A percentile compares a stretch with the other conserved stretches of the same genome.
Conservation (phyloP, 1,284 basidiomycete species). For the Cutaneotrichosporon curvatum region DNA sequence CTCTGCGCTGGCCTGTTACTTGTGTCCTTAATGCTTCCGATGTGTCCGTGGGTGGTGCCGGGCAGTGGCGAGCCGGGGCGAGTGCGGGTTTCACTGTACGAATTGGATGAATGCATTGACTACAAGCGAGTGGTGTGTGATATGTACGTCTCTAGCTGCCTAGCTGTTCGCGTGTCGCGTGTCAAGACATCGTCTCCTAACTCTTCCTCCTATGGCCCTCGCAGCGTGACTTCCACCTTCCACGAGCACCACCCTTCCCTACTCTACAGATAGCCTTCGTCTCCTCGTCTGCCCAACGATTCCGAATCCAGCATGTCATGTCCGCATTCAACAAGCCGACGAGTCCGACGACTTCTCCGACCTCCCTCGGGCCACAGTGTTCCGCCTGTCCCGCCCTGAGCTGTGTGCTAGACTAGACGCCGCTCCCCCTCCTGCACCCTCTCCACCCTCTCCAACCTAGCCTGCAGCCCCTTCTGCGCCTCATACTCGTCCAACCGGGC, state of each 20-base stretch:
- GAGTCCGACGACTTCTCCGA: no score
- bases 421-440: neutral
- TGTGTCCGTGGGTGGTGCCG: neutral
- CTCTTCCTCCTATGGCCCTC: no score
- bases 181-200: no score
- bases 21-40: neutral
- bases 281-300: no score
- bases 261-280: no score
- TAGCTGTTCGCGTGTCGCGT: no score
- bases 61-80: neutral
- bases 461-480: constrained; percentile 31
- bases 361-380: no score
- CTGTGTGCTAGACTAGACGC: neutral
- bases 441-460: constrained; percentile 20
- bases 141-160: neutral
- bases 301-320: no score
- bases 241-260: no score
- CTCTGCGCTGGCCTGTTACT: neutral
- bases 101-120: constrained; percentile 26
- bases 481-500: constrained; percentile 33
- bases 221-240: no score
- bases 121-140: constrained; percentile 5
- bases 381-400: no score
- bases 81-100: constrained; percentile 19
- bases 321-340: no score